phyloP scores from a whole-genome alignment of 2,329 filamentous ascomycete species.

The Ilyonectria robusta region DNA sequence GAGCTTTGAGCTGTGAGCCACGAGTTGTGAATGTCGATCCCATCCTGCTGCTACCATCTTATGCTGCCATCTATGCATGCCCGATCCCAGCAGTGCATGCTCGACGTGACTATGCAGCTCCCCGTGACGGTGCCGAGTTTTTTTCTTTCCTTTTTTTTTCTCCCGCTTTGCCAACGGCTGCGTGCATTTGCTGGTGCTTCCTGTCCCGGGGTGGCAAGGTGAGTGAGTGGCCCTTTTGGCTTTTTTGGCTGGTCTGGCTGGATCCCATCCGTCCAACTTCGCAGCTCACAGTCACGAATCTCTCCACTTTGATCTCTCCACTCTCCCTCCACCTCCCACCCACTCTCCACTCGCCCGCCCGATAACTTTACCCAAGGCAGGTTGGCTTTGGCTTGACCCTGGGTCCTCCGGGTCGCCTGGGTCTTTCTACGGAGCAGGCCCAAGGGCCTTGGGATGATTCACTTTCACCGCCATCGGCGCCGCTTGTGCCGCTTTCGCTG shows the following conservation, averaged over 20 bases:
- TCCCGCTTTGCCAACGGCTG: background rate
- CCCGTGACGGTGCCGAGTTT: background rate
- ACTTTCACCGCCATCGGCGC: constrained; percentile 49
- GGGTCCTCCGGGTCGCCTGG: constrained; percentile 1
- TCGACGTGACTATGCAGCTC: background rate
- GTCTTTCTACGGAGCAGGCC: background rate
- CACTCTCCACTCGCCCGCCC: constrained; percentile 28
- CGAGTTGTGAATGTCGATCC: constrained; percentile 1
- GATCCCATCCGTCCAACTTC: constrained; percentile 1
- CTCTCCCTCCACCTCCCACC: constrained; percentile 22
- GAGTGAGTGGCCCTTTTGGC: background rate
- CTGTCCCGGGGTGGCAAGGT: background rate
- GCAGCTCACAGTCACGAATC: constrained; percentile 17
- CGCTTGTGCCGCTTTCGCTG: constrained; percentile 27
- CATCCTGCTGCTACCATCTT: background rate
- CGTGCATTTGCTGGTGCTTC: background rate
- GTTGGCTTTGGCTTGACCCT: constrained; percentile 21
- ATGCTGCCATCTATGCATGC: background rate
- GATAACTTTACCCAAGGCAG: constrained; percentile 27
- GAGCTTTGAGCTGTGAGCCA: background rate
- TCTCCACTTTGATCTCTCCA: constrained; percentile 26
- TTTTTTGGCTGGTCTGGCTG: background rate
- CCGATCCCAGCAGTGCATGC: background rate
- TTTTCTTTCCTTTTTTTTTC: background rate
- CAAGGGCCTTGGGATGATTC: constrained; percentile 38